A percentile compares a stretch with the other conserved stretches of the same genome.
These are phyloP conservation scores for Quercus robur DNA, from an alignment of 306 rosid genomes.

Conservation along the genomic window DNA sequence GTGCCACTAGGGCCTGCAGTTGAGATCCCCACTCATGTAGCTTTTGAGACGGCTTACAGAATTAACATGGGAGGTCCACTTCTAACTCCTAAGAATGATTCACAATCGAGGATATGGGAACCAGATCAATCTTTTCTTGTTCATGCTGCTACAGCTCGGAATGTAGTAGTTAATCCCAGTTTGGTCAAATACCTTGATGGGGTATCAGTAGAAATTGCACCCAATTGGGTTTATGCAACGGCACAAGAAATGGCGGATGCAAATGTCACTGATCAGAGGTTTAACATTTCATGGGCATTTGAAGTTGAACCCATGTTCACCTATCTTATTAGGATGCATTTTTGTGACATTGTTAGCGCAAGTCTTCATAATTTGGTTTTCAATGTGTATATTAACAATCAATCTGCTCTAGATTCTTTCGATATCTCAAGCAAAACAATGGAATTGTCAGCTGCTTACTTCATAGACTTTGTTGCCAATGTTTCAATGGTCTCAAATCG, in stretches of 20 bases:
- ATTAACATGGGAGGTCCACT: slow-evolving; percentile 38
- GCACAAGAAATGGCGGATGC: slow-evolving; percentile 47
- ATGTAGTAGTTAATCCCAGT: slow-evolving; percentile 13
- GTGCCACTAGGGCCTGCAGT: slow-evolving; percentile 22
- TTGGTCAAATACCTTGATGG: slow-evolving; percentile 27
- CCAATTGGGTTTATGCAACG: slow-evolving; percentile 33
- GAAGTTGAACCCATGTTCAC: slow-evolving; percentile 26
- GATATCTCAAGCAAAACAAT: slow-evolving; percentile 33
- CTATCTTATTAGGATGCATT: slow-evolving; percentile 32
- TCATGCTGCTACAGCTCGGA: slow-evolving; percentile 28
- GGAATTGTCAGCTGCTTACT: slow-evolving; percentile 29
- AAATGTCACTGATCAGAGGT: slow-evolving; percentile 29
- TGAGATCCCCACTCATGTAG: slow-evolving; percentile 15
- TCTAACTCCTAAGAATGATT: slow-evolving; percentile 22
- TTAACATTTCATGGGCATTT: slow-evolving; percentile 39
- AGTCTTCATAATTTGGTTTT: slow-evolving; percentile 27
- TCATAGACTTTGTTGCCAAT: slow-evolving; percentile 22
- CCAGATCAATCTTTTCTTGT: slow-evolving; percentile 29
- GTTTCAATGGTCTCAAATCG: slow-evolving; percentile 5
- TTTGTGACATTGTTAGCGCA: slow-evolving; percentile 31
- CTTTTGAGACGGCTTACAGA: slow-evolving; percentile 31
- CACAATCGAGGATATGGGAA: slow-evolving; percentile 39
- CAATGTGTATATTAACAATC: slow-evolving; percentile 34
- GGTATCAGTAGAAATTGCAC: slow-evolving; percentile 29
- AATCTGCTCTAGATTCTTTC: slow-evolving; percentile 28